Evolutionary conservation across 768 basidiomycete genomes (phyloP), one percentile per base, ranked within the genome.

Genomic region (Cystofilobasidium ferigula): DNA sequence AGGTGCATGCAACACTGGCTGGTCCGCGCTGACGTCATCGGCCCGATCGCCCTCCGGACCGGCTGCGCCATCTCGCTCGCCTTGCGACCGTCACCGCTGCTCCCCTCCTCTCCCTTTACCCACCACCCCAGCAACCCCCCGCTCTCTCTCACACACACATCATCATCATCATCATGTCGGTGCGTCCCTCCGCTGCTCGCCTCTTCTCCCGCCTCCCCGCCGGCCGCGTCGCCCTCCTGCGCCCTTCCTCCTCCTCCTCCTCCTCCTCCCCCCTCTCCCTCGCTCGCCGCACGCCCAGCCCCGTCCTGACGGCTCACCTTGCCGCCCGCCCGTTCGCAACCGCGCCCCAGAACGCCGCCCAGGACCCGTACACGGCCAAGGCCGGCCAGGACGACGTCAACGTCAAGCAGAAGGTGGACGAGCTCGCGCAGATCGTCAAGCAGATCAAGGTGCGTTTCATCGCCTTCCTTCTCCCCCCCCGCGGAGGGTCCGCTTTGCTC

Each of bases 301-400:
- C 30, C 51, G 51, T 14, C 30, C n/a, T n/a, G 28, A 30, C 2
- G 36, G 20, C n/a, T 53, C 30, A 24, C 47, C 47, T 28, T 22
- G 9, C 32, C 51, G 38, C 62, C 62, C 38, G 26, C 12, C 42
- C 38, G 40, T 22, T 42, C 26, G 26, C 34, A 30, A 34, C 57
- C 20, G 12, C 30, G 22, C n/a, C 24, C 13, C 51, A 30, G 51
- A 54, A 48, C 32, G 38, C 51, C 35, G 53, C 34, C 10, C 62
- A 63, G 36, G 62, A 63, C 53, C 62, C 62, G 7, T 63, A 63
- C 62, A 54, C 51, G 7, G 22, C 24, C 36, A 16, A 63, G 35
- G 38, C 35, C 35, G 20, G 24, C 26, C 13, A 26, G 14, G 62
- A 63, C 22, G 36, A 40, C n/a, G 48, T 53, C 26, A 28, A 24